Evolutionary conservation across 371 early-diverging fungal species (phyloP).

Genomic region (Cokeromyces recurvatus): DNA sequence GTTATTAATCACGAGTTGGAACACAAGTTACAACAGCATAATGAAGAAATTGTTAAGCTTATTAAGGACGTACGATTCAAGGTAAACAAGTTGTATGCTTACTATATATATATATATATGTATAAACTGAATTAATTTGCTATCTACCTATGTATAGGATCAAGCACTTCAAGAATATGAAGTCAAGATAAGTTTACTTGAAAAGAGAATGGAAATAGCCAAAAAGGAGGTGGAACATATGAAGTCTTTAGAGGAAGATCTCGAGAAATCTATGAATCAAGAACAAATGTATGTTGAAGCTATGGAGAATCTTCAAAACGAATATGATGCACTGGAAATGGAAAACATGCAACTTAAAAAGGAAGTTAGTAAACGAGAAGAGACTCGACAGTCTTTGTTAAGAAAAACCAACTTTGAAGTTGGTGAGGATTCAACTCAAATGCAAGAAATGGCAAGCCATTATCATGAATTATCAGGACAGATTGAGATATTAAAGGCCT

Average conservation of each 20-base stretch:
- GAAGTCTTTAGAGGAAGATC: constrained; percentile 51
- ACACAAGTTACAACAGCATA: constrained; percentile 66
- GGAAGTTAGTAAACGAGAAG: constrained; percentile 35
- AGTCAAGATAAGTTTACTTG: constrained; percentile 76
- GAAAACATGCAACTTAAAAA: constrained; percentile 63
- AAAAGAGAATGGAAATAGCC: constrained; percentile 65
- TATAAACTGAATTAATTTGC: too few relatives aligned
- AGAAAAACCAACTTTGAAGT: constrained; percentile 21
- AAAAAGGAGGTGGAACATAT: constrained; percentile 68
- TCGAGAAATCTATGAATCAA: constrained; percentile 58
- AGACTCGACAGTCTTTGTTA: constrained; percentile 30
- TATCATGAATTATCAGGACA: constrained; percentile 18
- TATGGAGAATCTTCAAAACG: constrained; percentile 68
- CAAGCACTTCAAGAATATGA: constrained; percentile 71
- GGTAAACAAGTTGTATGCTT: too few relatives aligned
- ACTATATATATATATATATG: too few relatives aligned
- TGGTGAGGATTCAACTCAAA: not conserved
- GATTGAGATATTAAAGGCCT: constrained; percentile 68
- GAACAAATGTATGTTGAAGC: constrained; percentile 70
- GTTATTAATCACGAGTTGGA: constrained; percentile 76
- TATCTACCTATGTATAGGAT: constrained; percentile 35
- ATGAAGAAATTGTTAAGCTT: constrained; percentile 73
- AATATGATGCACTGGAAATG: constrained; percentile 60
- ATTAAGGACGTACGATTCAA: constrained; percentile 71
- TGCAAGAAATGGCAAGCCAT: constrained; percentile 19